Conservation (phyloP, 148 eudicot species). For the Polygonum aviculare region DNA sequence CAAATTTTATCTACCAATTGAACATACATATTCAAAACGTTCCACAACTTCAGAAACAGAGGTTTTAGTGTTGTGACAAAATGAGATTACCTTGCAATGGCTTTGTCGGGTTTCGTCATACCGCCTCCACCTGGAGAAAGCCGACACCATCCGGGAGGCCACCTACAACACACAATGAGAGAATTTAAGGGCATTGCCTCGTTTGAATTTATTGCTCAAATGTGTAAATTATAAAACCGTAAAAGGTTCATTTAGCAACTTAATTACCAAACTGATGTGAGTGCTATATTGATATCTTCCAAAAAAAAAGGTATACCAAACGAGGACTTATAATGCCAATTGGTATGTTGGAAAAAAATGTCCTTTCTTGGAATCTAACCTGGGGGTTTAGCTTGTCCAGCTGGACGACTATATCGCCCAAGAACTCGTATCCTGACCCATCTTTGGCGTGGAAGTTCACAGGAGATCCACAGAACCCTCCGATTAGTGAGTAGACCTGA, state of each 20-base stretch:
- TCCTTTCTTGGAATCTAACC: constrained; percentile 23
- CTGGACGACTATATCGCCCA: constrained; percentile 78
- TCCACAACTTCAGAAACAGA: neutral
- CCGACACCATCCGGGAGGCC: constrained; percentile 93
- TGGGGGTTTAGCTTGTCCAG: constrained; percentile 93
- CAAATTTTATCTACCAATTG: neutral
- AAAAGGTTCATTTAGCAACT: neutral
- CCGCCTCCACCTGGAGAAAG: constrained; percentile 93
- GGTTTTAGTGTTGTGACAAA: too few species aligned
- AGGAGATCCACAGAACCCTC: constrained; percentile 84
- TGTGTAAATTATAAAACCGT: too few species aligned
- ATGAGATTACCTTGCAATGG: constrained; percentile 61
- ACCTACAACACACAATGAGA: constrained; percentile 30
- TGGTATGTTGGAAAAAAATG: too few species aligned
- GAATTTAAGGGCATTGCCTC: neutral
- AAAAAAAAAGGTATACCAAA: too few species aligned
- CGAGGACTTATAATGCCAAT: too few species aligned
- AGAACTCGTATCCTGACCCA: constrained; percentile 92
- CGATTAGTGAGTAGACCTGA: constrained; percentile 82
- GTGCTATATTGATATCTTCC: too few species aligned
- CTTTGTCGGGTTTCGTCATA: constrained; percentile 76
- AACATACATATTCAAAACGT: neutral
- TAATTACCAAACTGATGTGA: too few species aligned
- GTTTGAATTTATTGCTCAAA: neutral
- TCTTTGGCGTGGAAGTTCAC: constrained; percentile 96